Evolutionary conservation across 140 eudicot genomes (phyloP).

Genomic region (Erigeron philadelphicus): DNA sequence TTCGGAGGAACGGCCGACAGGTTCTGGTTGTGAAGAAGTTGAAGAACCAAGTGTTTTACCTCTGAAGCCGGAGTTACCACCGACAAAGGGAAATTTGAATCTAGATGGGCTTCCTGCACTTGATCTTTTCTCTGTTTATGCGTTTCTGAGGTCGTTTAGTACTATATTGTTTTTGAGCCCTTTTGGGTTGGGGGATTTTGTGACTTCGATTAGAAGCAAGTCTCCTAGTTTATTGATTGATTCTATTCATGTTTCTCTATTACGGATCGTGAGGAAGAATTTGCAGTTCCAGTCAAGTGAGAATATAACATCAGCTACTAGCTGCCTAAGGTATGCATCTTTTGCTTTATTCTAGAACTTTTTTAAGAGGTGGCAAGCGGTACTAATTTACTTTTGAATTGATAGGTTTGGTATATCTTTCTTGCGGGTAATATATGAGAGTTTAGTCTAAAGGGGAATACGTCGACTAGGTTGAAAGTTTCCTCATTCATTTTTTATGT

Average conservation of each 20-base stretch:
- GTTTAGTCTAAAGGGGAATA: neutral
- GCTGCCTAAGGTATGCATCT: slow-evolving; percentile 70
- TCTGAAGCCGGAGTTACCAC: slow-evolving; percentile 57
- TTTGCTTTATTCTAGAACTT: neutral
- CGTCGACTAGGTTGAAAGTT: neutral
- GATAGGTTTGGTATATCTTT: neutral
- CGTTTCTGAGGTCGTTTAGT: slow-evolving; percentile 88
- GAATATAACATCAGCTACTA: slow-evolving; percentile 49
- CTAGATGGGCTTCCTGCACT: slow-evolving; percentile 53
- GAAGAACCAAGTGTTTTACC: slow-evolving; percentile 33
- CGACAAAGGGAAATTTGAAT: slow-evolving; percentile 53
- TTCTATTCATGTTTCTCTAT: slow-evolving; percentile 69
- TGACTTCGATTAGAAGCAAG: slow-evolving; percentile 55
- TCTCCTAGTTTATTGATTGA: slow-evolving; percentile 64
- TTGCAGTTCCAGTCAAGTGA: slow-evolving; percentile 66
- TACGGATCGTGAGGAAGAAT: slow-evolving; percentile 63
- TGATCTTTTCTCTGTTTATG: slow-evolving; percentile 73
- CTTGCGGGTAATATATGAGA: neutral
- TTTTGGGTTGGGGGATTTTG: slow-evolving; percentile 79
- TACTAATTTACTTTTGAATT: neutral
- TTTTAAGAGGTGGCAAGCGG: neutral
- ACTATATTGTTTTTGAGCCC: slow-evolving; percentile 74
- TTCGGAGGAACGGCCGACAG: slow-evolving; percentile 45
- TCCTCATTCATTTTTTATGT: neutral
- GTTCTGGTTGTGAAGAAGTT: slow-evolving; percentile 34